Conservation (phyloP, 2,329 filamentous ascomycete species). For the Erysiphe pulchra region DNA sequence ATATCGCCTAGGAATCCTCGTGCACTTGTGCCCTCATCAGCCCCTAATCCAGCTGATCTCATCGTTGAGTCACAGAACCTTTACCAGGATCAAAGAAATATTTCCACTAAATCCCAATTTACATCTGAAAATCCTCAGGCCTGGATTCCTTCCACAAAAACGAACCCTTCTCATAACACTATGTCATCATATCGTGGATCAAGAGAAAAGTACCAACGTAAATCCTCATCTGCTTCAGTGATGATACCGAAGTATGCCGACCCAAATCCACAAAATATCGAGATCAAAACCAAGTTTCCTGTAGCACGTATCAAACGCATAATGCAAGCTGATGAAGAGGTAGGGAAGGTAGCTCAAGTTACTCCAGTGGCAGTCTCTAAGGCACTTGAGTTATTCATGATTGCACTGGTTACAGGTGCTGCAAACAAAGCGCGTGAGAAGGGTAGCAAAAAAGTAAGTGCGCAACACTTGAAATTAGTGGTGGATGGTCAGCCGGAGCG, state of each 20-base stretch:
- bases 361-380: constrained; percentile 89
- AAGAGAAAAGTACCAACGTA: not conserved
- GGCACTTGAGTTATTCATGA: constrained; percentile 94
- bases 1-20: no score
- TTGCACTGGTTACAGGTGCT: constrained; percentile 69
- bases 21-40: no score
- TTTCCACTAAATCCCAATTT: no score
- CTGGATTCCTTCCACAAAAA: no score
- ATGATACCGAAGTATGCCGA: constrained; percentile 7
- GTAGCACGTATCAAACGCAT: constrained; percentile 95
- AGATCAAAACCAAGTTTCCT: constrained; percentile 86
- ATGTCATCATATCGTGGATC: not conserved
- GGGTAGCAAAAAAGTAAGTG: constrained; percentile 71
- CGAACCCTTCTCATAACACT: not conserved
- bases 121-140: no score
- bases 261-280: constrained; percentile 20
- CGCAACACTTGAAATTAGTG: constrained; percentile 74
- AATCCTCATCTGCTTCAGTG: not conserved
- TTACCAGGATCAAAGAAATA: no score
- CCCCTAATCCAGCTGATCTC: no score
- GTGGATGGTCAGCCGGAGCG: constrained; percentile 60
- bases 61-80: no score
- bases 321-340: constrained; percentile 97
- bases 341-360: constrained; percentile 93
- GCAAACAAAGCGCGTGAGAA: constrained; percentile 61